Conservation (phyloP, 257 asterid species). For the Fraxinus cuspidata region DNA sequence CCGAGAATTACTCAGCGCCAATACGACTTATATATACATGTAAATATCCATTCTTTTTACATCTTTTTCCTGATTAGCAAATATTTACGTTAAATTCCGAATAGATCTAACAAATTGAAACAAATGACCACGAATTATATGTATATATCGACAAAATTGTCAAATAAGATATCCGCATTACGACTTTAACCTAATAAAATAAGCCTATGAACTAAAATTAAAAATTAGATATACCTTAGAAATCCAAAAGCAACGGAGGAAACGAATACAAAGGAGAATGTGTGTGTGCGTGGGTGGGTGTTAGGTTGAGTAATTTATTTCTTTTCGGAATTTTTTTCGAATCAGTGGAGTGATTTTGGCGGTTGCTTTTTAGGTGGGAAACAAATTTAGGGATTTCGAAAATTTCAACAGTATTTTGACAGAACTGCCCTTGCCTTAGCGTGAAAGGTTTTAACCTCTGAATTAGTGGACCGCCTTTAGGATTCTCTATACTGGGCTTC, state of each 20-base stretch:
- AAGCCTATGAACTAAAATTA: not conserved
- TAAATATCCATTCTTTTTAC: not conserved
- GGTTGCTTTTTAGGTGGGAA: slow-evolving; percentile 48
- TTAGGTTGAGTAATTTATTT: slow-evolving; percentile 33
- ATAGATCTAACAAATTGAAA: slow-evolving; percentile 30
- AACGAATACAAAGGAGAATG: slow-evolving; percentile 7
- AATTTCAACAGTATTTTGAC: slow-evolving; percentile 18
- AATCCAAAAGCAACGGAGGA: slow-evolving; percentile 12
- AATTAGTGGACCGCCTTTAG: not conserved
- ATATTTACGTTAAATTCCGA: not conserved
- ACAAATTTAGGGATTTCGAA: slow-evolving; percentile 30
- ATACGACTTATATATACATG: not conserved
- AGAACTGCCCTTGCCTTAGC: slow-evolving; percentile 15
- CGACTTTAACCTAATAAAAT: not conserved
- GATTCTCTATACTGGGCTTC: not conserved
- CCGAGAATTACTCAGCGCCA: not conserved
- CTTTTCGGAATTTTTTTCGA: slow-evolving; percentile 43
- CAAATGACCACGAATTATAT: not conserved
- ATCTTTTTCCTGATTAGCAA: not conserved
- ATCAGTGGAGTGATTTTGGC: slow-evolving; percentile 45
- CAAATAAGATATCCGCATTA: not conserved
- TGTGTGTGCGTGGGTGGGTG: not conserved
- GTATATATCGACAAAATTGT: not conserved
- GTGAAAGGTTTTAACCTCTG: not conserved
- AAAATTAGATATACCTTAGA: slow-evolving; percentile 23